These are phyloP conservation scores for Aspergillus luchuensis DNA, from an alignment of 2,329 filamentous ascomycete genomes.

Conservation along the genomic window DNA sequence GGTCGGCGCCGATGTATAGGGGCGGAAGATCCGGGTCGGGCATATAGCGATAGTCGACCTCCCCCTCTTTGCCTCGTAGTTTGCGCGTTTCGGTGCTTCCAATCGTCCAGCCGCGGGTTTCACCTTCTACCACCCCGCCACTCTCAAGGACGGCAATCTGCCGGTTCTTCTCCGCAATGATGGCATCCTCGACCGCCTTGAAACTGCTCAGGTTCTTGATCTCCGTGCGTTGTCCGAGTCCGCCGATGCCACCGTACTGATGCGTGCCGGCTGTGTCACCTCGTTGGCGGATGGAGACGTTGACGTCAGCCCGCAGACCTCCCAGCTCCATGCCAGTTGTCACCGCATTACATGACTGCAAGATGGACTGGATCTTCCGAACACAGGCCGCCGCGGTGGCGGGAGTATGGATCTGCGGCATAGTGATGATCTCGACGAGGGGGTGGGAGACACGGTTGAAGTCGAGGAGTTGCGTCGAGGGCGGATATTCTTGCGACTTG, in stretches of 20 bases:
- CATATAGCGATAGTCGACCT: constrained; percentile 98
- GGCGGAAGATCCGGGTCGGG: constrained; percentile 89
- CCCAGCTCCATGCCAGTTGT: constrained; percentile 92
- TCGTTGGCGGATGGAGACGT: constrained; percentile 77
- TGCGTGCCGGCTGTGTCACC: constrained; percentile 47
- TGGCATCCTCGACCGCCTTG: constrained; percentile 92
- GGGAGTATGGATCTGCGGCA: constrained; percentile 84
- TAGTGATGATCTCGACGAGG: constrained; percentile 91
- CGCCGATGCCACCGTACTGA: constrained; percentile 59
- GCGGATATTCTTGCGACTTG: constrained; percentile 80
- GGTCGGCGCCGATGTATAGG: constrained; percentile 69
- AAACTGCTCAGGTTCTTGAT: constrained; percentile 97
- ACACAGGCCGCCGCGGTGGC: constrained; percentile 86
- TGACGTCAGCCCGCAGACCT: constrained; percentile 88
- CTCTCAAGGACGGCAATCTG: constrained; percentile 79
- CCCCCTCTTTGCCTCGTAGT: constrained; percentile 89
- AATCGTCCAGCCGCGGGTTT: constrained; percentile 91
- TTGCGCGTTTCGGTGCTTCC: constrained; percentile 78
- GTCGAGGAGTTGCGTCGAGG: constrained; percentile 76
- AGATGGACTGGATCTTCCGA: constrained; percentile 79
- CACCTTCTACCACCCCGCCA: constrained; percentile 74
- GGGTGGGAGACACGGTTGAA: constrained; percentile 92
- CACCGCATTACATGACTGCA: constrained; percentile 80
- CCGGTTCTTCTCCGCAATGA: constrained; percentile 84
- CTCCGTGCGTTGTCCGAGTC: constrained; percentile 84